Evolutionary conservation across 1,284 basidiomycete species (phyloP).

Genomic region (Ustilago xerochloae): DNA sequence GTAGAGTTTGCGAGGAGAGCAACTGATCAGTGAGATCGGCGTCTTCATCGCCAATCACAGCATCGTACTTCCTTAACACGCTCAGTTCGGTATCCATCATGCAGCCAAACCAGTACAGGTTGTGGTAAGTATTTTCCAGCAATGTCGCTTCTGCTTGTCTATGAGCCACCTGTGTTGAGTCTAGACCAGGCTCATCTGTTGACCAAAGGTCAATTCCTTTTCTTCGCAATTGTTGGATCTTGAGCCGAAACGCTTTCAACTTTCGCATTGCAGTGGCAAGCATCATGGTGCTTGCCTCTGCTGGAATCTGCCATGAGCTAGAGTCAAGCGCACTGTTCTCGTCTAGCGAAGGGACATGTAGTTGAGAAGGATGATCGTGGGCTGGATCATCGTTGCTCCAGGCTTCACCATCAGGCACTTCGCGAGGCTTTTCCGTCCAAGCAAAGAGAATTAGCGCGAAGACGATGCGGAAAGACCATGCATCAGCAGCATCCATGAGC

Average conservation of each 20-base stretch:
- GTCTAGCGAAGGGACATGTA: slow-evolving; percentile 33
- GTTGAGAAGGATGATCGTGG: slow-evolving; percentile 17
- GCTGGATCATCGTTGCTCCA: slow-evolving; percentile 10
- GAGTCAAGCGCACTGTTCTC: slow-evolving; percentile 44
- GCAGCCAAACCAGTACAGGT: slow-evolving; percentile 33
- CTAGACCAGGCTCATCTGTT: slow-evolving; percentile 18
- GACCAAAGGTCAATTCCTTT: slow-evolving; percentile 43
- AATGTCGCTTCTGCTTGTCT: slow-evolving; percentile 24
- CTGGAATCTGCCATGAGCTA: slow-evolving; percentile 31
- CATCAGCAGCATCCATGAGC: slow-evolving; percentile 43
- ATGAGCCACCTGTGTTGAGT: slow-evolving; percentile 11
- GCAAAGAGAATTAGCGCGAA: slow-evolving; percentile 48
- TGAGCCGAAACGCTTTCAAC: slow-evolving; percentile 35
- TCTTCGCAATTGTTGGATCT: slow-evolving; percentile 33
- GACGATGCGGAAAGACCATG: slow-evolving; percentile 40
- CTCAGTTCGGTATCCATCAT: slow-evolving; percentile 44
- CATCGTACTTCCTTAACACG: slow-evolving; percentile 37
- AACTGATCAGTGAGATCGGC: slow-evolving; percentile 34
- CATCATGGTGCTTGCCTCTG: slow-evolving; percentile 47
- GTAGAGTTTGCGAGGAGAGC: slow-evolving; percentile 6
- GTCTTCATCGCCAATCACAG: slow-evolving; percentile 43
- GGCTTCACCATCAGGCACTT: slow-evolving; percentile 30
- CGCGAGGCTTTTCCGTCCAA: slow-evolving; percentile 43
- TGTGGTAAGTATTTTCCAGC: slow-evolving; percentile 41
- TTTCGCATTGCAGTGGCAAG: slow-evolving; percentile 44